Evolutionary conservation across 768 basidiomycete species (phyloP), one percentile per base, ranked within the genome.

Genomic region (Obba rivulosa): DNA sequence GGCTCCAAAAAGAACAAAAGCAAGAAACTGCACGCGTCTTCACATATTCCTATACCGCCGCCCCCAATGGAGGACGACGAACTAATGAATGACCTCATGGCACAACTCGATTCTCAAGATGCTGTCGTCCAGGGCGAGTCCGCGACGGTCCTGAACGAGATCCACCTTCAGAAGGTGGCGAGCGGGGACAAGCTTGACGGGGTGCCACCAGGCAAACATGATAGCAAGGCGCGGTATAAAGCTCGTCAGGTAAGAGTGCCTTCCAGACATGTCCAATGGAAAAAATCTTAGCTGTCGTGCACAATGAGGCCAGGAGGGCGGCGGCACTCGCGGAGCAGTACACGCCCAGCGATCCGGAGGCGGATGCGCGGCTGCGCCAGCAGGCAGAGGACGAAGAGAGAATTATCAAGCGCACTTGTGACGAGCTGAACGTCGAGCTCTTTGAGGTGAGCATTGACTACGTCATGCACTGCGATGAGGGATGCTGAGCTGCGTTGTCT

Each of bases 81-180:
- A 9, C 72, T 92, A 41, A 72, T 92, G 70, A 77, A 89, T 54
- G 83, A 88, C 57, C 77, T 94, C 1, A 65, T 92, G 41, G 76
- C 81, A 7, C 84, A 89, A 62, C 79, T 94, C 22, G 87, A 90
- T 57, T 78, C 79, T 7, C 69, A 74, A 54, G 75, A 88, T 55
- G 55, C 70, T 42, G 64, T 69, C 37, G 71, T 76, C 1, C 76
- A 76, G 57, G 62, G 65, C 22, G 78, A 79, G 61, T 71, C 80
- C 11, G 73, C 74, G 9, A 59, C 62, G 24, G 68, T 79, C 8
- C 61, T 79, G 45, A 72, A 70, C 43, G 75, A 80, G 35, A 76
- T 79, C 61, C 61, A 74, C 41, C 55, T 69, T 34, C 63, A 69
- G 42, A 51, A 70, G 28, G 61, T 64, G 23, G 48, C 53, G 8